Evolutionary conservation across 441 rosid species (phyloP).

Genomic region (Gossypium trilobum): DNA sequence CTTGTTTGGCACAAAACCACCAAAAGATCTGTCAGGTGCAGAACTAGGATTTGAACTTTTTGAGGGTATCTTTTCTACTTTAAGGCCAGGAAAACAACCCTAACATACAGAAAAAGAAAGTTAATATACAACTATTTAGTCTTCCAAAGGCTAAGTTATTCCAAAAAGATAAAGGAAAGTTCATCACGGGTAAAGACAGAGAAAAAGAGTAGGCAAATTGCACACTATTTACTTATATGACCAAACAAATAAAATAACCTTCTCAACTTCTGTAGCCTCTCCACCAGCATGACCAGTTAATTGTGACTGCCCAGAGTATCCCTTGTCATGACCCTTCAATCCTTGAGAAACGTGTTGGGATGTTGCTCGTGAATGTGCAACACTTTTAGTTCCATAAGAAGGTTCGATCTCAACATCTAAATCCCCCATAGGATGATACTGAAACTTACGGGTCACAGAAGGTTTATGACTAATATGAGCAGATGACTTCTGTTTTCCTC

Average conservation of each 20-base stretch:
- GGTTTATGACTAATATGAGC: conserved; percentile 34
- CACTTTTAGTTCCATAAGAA: conserved; percentile 30
- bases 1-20: conserved; percentile 30
- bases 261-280: conserved; percentile 33
- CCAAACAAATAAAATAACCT: conserved; percentile 29
- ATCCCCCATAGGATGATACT: conserved; percentile 89
- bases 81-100: conserved; percentile 32
- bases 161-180: background rate
- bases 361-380: conserved; percentile 27
- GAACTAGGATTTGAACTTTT: conserved; percentile 32
- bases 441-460: conserved; percentile 57
- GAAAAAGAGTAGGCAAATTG: background rate
- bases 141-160: background rate
- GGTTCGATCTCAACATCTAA: conserved; percentile 43
- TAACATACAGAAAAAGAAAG: conserved; percentile 13
- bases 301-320: conserved; percentile 35
- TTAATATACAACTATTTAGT: background rate
- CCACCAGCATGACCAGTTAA: conserved; percentile 32
- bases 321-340: conserved; percentile 29
- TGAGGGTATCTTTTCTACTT: conserved; percentile 29
- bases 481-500: conserved; percentile 43
- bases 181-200: background rate
- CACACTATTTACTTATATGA: background rate
- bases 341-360: conserved; percentile 35
- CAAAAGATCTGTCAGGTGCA: conserved; percentile 37